Base-by-base conservation (phyloP, 1,284 basidiomycete genomes). In the Cutaneotrichosporon sp. region DNA sequence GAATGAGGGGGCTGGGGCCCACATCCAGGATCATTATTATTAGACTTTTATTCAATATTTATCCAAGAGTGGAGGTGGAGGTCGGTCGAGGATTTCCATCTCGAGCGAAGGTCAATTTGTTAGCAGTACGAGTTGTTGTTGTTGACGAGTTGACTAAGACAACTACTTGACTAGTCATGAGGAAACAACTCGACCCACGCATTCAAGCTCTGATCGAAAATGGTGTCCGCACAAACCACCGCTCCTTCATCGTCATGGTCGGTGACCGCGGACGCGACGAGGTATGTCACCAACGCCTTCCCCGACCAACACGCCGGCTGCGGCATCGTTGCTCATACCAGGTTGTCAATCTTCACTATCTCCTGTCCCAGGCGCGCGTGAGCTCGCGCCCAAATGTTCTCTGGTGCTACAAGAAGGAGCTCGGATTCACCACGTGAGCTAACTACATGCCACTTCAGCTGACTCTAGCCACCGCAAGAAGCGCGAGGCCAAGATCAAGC, bases 361-460 rank as follows among this genome's bases (percentile, higher is more conserved):
- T 99, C 56, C 85, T 97, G 18, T 93, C 92, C 0, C 93, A 97
- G 85, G 89, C 93, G 16, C 85, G 92, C 49, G 88, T 94, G 0
- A 91, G 91, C 34, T 90, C 92, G 4, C 84, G 94, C 22, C 94
- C 94, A 1, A 92, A 89, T 18, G 94, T 97, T 0, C 81, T 97
- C 67, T 97, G 94, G 94, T 96, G 92, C 74, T 97, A 97, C 84
- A 97, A 96, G 83, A 97, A 97, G 80, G 94, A 97, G 47, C 84
- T 97, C 0, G 93, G 93, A 0, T 97, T 97, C 74, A 94, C 92
- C 3, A 93, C 87, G 90, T 90, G 73, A 69, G 88, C 75, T 65
- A n/a, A 38, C 8, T 51, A 70, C 75, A 5, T 72, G n/a, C 42
- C 2, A 7, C 22, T 2, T 0, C 21, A 58, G 52, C 59, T 67